Evolutionary conservation across 1,284 basidiomycete species (phyloP).

Genomic region (Xerocomus minutiporus): DNA sequence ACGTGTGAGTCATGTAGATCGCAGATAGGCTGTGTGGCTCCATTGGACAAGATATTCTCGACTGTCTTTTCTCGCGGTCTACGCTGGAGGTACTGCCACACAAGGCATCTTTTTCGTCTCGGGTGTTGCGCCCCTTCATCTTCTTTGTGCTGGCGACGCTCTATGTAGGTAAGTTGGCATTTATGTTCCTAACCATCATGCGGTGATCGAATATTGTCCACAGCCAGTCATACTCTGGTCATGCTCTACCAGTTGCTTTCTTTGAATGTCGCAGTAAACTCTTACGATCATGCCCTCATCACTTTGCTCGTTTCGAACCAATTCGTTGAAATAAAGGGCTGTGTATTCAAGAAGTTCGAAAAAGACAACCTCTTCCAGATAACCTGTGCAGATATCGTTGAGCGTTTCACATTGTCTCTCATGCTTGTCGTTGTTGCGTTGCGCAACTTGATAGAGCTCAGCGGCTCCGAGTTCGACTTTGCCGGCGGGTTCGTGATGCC

Average conservation of each 20-base stretch:
- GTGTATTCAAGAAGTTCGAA: slow-evolving; percentile 99
- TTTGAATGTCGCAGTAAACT: slow-evolving; percentile 97
- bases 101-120: slow-evolving; percentile 52
- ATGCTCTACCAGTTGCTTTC: slow-evolving; percentile 96
- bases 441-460: slow-evolving; percentile 93
- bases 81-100: slow-evolving; percentile 78
- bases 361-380: slow-evolving; percentile 99
- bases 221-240: slow-evolving; percentile 88
- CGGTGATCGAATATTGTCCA: not conserved
- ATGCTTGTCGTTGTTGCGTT: slow-evolving; percentile 93
- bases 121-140: slow-evolving; percentile 72
- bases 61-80: slow-evolving; percentile 92
- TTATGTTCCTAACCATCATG: not conserved
- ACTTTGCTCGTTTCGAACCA: slow-evolving; percentile 96
- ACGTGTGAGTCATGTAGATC: slow-evolving; percentile 53
- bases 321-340: slow-evolving; percentile 99
- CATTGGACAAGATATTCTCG: slow-evolving; percentile 96
- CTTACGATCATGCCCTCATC: slow-evolving; percentile 93
- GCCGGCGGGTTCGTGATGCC: slow-evolving; percentile 69
- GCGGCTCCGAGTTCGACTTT: slow-evolving; percentile 82
- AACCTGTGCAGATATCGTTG: slow-evolving; percentile 97
- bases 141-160: slow-evolving; percentile 82
- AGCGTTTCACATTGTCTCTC: slow-evolving; percentile 88
- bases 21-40: slow-evolving; percentile 93
- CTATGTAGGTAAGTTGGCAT: slow-evolving; percentile 68